Percentiles rank a stretch among this genome's conserved stretches.
Evolutionary conservation across 1,139 yeast species (phyloP).

Genomic region (Yamadazyma taylorii): DNA sequence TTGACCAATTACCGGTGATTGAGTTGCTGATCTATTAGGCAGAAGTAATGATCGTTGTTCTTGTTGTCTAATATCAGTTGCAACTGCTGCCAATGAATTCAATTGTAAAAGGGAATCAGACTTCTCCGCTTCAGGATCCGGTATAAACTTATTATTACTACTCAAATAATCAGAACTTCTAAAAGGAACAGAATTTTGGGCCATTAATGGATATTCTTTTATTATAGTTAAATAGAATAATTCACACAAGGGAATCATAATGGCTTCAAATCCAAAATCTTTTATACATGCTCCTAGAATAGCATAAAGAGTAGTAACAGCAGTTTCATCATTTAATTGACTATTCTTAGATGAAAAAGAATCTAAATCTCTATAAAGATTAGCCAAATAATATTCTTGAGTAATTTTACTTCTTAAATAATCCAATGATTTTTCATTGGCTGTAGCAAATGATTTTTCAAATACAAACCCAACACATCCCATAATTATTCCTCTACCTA

Average conservation of each 20-base stretch:
- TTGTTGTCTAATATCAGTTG: constrained; percentile 30
- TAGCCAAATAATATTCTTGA: constrained; percentile 43
- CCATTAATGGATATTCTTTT: constrained; percentile 62
- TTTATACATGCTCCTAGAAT: constrained; percentile 70
- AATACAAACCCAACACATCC: constrained; percentile 60
- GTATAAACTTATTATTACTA: constrained; percentile 1
- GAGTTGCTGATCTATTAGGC: constrained; percentile 6
- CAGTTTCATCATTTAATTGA: constrained; percentile 42
- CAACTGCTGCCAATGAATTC: constrained; percentile 42
- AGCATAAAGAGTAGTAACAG: constrained; percentile 53
- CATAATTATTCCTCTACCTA: constrained; percentile 58
- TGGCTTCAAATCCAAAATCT: constrained; percentile 76
- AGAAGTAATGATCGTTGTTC: constrained; percentile 12
- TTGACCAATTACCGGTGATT: constrained; percentile 5
- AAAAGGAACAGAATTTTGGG: constrained; percentile 40
- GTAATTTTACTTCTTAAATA: constrained; percentile 56
- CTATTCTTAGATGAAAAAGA: constrained; percentile 31
- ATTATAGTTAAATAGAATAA: constrained; percentile 63
- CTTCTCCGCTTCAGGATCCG: constrained; percentile 6
- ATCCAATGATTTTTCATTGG: constrained; percentile 45
- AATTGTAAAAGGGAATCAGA: constrained; percentile 21
- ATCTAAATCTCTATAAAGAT: constrained; percentile 52
- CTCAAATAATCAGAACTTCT: constrained; percentile 14
- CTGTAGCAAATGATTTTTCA: constrained; percentile 46
- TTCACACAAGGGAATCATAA: constrained; percentile 63